phyloP scores from a whole-genome alignment of 2,329 filamentous ascomycete genomes.

The Bipolaris oryzae region DNA sequence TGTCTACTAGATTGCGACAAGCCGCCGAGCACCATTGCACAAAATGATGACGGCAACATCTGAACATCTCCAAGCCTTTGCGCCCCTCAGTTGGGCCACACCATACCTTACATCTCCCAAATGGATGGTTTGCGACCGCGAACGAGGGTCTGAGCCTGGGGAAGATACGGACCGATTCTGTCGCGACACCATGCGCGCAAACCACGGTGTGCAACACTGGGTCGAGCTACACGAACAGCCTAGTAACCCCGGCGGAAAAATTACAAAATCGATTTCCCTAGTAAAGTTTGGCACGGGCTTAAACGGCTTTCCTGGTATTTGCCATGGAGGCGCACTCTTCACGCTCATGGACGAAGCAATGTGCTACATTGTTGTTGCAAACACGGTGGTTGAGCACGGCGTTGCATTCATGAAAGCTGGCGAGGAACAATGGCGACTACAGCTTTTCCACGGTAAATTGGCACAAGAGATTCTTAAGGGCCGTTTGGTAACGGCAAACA shows the following conservation, averaged over 20 bases:
- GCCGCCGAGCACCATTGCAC: background rate
- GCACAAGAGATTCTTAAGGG: slow-evolving; percentile 25
- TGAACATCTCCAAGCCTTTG: slow-evolving; percentile 27
- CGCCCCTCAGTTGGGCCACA: slow-evolving; percentile 30
- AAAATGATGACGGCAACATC: slow-evolving; percentile 13
- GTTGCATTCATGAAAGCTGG: slow-evolving; percentile 12
- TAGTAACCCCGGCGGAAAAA: slow-evolving; percentile 12
- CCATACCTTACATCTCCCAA: slow-evolving; percentile 27
- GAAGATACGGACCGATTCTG: slow-evolving; percentile 23
- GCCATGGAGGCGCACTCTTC: slow-evolving; percentile 71
- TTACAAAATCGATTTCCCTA: slow-evolving; percentile 25
- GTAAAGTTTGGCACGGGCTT: slow-evolving; percentile 42
- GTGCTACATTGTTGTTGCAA: slow-evolving; percentile 25
- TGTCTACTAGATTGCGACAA: background rate
- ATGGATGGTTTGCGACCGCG: slow-evolving; percentile 24
- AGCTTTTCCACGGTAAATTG: slow-evolving; percentile 13
- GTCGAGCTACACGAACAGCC: slow-evolving; percentile 31
- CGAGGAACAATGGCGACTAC: slow-evolving; percentile 8
- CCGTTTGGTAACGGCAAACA: slow-evolving; percentile 27
- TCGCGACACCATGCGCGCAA: slow-evolving; percentile 21
- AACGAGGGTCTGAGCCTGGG: slow-evolving; percentile 14
- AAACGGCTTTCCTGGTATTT: slow-evolving; percentile 70
- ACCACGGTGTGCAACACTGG: slow-evolving; percentile 28
- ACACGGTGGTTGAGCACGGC: slow-evolving; percentile 14
- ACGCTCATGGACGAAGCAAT: slow-evolving; percentile 69